Percentiles rank a stretch among this genome's conserved stretches.
Conservation (phyloP, 768 basidiomycete species). For the Gautieria morchelliformis region DNA sequence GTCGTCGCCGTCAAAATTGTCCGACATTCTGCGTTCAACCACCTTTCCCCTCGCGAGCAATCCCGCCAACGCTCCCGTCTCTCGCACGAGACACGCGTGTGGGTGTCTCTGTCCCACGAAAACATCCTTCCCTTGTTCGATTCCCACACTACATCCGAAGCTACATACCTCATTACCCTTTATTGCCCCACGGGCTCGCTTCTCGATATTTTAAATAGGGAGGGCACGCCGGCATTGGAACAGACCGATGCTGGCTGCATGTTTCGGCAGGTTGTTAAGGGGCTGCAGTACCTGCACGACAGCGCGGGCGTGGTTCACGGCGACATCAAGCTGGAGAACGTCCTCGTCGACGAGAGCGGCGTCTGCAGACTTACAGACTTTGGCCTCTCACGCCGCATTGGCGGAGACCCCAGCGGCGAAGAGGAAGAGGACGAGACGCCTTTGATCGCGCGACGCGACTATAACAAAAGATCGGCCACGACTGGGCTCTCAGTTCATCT, state of each 20-base stretch:
- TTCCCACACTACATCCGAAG: constrained; percentile 43
- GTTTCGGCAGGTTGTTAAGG: constrained; percentile 79
- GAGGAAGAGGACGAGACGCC: constrained; percentile 15
- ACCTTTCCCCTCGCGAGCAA: constrained; percentile 30
- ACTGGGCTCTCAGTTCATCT: constrained; percentile 19
- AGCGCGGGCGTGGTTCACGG: constrained; percentile 74
- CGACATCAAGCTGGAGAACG: constrained; percentile 96
- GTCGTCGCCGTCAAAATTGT: constrained; percentile 82
- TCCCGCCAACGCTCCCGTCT: constrained; percentile 47
- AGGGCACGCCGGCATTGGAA: constrained; percentile 54
- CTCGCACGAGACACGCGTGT: constrained; percentile 60
- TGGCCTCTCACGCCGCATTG: constrained; percentile 65
- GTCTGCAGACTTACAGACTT: constrained; percentile 83
- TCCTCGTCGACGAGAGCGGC: constrained; percentile 83
- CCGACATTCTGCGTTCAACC: constrained; percentile 24
- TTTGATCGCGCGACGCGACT: background rate
- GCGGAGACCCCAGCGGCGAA: constrained; percentile 16
- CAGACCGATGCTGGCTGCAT: constrained; percentile 77
- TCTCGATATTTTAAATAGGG: constrained; percentile 70
- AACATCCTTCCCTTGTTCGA: constrained; percentile 81
- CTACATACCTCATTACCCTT: constrained; percentile 75
- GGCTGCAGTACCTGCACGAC: constrained; percentile 75
- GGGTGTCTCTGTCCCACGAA: constrained; percentile 73
- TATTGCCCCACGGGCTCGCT: constrained; percentile 80
- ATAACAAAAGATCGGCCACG: constrained; percentile 1